Evolutionary conservation across 306 rosid genomes (phyloP).

Genomic region (Castanea crenata): DNA sequence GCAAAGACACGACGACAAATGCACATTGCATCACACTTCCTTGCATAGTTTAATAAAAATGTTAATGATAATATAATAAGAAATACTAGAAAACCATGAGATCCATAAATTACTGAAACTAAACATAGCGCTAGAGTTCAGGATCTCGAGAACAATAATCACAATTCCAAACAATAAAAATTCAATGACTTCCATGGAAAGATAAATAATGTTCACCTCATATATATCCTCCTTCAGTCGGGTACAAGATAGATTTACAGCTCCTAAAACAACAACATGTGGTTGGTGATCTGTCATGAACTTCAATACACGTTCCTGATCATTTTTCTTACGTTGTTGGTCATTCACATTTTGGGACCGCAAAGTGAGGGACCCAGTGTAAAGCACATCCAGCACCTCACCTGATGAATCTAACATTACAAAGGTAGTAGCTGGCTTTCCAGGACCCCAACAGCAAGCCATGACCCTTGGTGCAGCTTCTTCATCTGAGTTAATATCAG

Average conservation of each 20-base stretch:
- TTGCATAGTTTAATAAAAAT: neutral
- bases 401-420: slow-evolving; percentile 96
- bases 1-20: neutral
- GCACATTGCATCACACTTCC: neutral
- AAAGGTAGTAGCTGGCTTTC: slow-evolving; percentile 94
- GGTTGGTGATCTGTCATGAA: slow-evolving; percentile 99
- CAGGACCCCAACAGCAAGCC: slow-evolving; percentile 99
- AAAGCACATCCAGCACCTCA: slow-evolving; percentile 90
- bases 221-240: slow-evolving; percentile 93
- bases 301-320: slow-evolving; percentile 91
- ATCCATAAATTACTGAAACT: neutral
- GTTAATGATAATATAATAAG: neutral
- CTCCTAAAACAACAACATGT: slow-evolving; percentile 94
- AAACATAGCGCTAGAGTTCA: neutral
- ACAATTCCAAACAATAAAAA: neutral
- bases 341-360: slow-evolving; percentile 78
- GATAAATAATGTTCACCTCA: slow-evolving; percentile 59
- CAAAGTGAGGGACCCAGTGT: slow-evolving; percentile 79
- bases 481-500: slow-evolving; percentile 75
- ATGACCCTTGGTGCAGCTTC: slow-evolving; percentile 97
- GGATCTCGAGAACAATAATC: neutral
- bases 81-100: neutral
- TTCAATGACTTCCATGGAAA: neutral
- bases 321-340: slow-evolving; percentile 90
- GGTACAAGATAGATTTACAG: slow-evolving; percentile 84